A percentile compares a stretch with the other conserved stretches of the same genome.
These are phyloP conservation scores for Puccinia triticina DNA, from an alignment of 1,284 basidiomycete genomes.

Conservation along the genomic window DNA sequence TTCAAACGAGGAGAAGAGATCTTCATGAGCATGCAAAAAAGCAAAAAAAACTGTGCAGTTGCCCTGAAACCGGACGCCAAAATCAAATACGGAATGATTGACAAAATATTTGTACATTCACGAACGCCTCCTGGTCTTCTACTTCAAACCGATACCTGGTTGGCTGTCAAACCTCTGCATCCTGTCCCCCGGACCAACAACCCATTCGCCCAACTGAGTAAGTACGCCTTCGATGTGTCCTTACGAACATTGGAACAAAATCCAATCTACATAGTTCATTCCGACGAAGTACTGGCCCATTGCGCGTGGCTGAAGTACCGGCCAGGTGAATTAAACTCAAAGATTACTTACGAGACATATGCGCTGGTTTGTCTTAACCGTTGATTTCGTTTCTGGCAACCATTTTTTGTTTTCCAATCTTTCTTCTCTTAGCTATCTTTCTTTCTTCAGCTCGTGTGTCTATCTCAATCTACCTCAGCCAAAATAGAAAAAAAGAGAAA, in stretches of 20 bases:
- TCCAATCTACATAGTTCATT: neutral
- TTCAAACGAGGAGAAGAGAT: no score
- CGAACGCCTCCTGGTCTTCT: neutral
- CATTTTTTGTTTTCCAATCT: no score
- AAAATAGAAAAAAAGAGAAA: no score
- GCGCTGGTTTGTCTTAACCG: neutral
- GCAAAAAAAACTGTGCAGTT: neutral
- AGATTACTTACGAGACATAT: neutral
- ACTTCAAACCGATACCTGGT: neutral
- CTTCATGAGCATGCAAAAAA: neutral
- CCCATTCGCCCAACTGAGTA: neutral
- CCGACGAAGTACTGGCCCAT: slow-evolving; percentile 31
- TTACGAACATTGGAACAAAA: neutral
- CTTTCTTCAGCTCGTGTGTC: no score
- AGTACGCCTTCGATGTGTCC: neutral
- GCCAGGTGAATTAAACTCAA: neutral
- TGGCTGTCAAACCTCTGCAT: neutral
- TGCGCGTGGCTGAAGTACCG: slow-evolving; percentile 42
- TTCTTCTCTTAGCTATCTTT: no score
- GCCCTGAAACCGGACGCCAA: neutral
- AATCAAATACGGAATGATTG: neutral
- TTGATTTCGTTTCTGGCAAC: no score
- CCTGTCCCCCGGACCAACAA: neutral
- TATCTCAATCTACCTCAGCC: no score
- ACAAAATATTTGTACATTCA: neutral